Percentiles rank a stretch among this genome's conserved stretches.
Conservation (phyloP, 2,329 filamentous ascomycete genomes). For the Zasmidium citrigriseum region DNA sequence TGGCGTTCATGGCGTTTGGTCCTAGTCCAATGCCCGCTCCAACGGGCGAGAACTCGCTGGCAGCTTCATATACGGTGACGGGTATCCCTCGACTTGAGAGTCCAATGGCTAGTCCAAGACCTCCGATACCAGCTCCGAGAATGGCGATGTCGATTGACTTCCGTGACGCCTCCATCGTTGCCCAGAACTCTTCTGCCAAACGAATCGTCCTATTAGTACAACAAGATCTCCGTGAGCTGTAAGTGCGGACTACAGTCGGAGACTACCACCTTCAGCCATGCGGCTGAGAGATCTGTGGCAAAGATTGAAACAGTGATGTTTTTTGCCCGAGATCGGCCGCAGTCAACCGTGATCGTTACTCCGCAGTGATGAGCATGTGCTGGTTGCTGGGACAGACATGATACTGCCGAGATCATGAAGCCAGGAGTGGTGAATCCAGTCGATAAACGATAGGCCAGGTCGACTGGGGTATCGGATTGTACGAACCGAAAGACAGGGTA, state of each 20-base stretch:
- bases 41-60: slow-evolving; percentile 45
- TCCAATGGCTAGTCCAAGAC: slow-evolving; percentile 55
- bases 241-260: too few relatives aligned
- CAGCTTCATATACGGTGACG: slow-evolving; percentile 49
- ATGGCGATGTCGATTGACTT: slow-evolving; percentile 53
- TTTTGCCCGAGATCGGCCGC: not conserved
- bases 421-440: too few relatives aligned
- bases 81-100: slow-evolving; percentile 48
- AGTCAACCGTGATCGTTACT: too few relatives aligned
- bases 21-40: slow-evolving; percentile 46
- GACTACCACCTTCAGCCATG: too few relatives aligned
- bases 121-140: slow-evolving; percentile 60
- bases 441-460: not conserved
- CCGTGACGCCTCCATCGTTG: too few relatives aligned
- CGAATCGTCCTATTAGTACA: too few relatives aligned
- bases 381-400: too few relatives aligned
- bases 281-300: too few relatives aligned
- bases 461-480: not conserved
- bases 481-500: not conserved
- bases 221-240: too few relatives aligned
- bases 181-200: too few relatives aligned
- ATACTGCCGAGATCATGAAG: not conserved
- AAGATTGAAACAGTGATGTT: not conserved
- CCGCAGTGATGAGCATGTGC: too few relatives aligned
- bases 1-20: slow-evolving; percentile 14